Percentiles rank a stretch among this genome's conserved stretches.
Evolutionary conservation across 805 yeast species (phyloP).

Genomic region (Kazachstania kunashirensis): DNA sequence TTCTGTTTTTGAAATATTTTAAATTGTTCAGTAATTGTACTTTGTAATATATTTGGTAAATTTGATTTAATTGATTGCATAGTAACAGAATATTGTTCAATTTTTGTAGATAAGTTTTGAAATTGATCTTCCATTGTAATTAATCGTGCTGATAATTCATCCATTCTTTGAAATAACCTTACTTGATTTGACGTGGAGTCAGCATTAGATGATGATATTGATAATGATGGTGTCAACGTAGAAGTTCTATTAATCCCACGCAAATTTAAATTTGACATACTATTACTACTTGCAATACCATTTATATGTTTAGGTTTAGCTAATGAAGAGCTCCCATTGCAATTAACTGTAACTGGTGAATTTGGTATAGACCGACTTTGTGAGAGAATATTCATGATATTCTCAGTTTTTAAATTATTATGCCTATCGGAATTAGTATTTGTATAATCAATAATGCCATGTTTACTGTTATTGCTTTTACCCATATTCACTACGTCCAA

Average conservation of each 20-base stretch:
- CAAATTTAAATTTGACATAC: not conserved
- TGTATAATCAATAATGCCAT: too few relatives aligned
- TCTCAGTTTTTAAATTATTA: too few relatives aligned
- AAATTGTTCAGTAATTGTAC: slow-evolving; percentile 4
- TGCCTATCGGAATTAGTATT: too few relatives aligned
- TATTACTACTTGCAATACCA: not conserved
- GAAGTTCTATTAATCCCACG: not conserved
- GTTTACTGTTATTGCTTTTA: too few relatives aligned
- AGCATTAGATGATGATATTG: slow-evolving; percentile 1
- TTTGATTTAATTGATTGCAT: slow-evolving; percentile 1
- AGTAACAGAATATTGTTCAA: slow-evolving; percentile 17
- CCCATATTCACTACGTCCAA: too few relatives aligned
- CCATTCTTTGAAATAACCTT: slow-evolving; percentile 27
- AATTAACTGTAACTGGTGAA: too few relatives aligned
- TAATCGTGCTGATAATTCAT: slow-evolving; percentile 25
- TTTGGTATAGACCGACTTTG: too few relatives aligned
- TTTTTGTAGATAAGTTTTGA: slow-evolving; percentile 15
- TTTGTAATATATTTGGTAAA: slow-evolving; percentile 4
- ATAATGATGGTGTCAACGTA: slow-evolving; percentile 1
- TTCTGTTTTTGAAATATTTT: slow-evolving; percentile 4
- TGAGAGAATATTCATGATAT: too few relatives aligned
- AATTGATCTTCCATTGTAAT: slow-evolving; percentile 27
- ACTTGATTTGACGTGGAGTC: slow-evolving; percentile 8
- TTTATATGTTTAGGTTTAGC: too few relatives aligned
- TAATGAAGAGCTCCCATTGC: too few relatives aligned